These are phyloP conservation scores for Saccharata proteae DNA, from an alignment of 2,329 filamentous ascomycete genomes.

Conservation along the genomic window DNA sequence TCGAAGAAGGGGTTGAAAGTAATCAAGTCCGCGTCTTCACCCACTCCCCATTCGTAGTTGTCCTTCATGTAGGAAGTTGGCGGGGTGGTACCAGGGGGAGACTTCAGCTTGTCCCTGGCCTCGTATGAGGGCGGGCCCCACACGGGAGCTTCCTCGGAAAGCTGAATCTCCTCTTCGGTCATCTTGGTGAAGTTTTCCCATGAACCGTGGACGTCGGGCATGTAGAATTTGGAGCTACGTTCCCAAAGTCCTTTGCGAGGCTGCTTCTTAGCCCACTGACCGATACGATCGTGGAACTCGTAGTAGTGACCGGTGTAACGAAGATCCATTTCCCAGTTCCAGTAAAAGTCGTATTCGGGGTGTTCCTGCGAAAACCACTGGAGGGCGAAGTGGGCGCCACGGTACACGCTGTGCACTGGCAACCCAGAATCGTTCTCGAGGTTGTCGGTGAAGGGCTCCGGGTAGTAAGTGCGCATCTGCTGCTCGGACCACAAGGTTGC, in stretches of 20 bases:
- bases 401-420: constrained; percentile 75
- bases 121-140: constrained; percentile 49
- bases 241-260: constrained; percentile 65
- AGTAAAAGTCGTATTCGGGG: constrained; percentile 44
- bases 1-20: constrained; percentile 72
- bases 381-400: constrained; percentile 40
- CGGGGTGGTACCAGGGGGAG: constrained; percentile 51
- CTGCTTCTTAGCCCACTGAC: constrained; percentile 52
- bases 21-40: constrained; percentile 62
- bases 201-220: constrained; percentile 54
- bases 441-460: constrained; percentile 61
- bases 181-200: constrained; percentile 50
- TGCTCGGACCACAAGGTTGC: constrained; percentile 88
- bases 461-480: constrained; percentile 85
- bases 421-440: constrained; percentile 52
- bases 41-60: constrained; percentile 63
- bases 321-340: constrained; percentile 88
- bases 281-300: constrained; percentile 59
- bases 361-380: constrained; percentile 41
- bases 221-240: constrained; percentile 60
- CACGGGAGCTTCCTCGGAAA: constrained; percentile 38
- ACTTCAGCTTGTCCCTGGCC: constrained; percentile 33
- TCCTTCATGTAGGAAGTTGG: constrained; percentile 49
- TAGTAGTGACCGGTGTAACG: constrained; percentile 74
- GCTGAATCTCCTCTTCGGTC: constrained; percentile 47